Percentiles rank a stretch among this genome's conserved stretches.
Evolutionary conservation across 192 early-diverging fungal genomes (phyloP).

Genomic region (Cetraspora pellucida): DNA sequence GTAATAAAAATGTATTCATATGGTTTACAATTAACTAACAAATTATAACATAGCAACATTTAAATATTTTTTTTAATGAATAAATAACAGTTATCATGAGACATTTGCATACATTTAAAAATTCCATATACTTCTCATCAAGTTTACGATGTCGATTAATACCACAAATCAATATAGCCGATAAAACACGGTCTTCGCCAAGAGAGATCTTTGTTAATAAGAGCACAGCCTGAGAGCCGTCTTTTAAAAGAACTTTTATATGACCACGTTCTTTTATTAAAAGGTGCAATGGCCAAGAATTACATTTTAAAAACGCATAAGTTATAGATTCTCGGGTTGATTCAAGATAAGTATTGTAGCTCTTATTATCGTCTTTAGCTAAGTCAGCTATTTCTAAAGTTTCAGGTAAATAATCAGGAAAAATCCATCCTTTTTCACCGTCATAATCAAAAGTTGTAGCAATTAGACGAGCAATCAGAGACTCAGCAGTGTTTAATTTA

Average conservation of each 20-base stretch:
- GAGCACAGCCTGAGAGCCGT: slow-evolving; percentile 13
- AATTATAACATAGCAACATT: neutral
- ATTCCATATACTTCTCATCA: slow-evolving; percentile 34
- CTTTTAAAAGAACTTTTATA: neutral
- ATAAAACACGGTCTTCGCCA: neutral
- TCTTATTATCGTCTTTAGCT: neutral
- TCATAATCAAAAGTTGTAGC: slow-evolving; percentile 22
- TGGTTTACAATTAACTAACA: slow-evolving; percentile 39
- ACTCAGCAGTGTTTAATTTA: too few relatives aligned
- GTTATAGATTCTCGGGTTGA: neutral
- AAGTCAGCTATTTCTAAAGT: neutral
- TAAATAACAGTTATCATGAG: too few relatives aligned
- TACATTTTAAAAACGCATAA: neutral
- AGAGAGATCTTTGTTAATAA: neutral
- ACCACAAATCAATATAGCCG: slow-evolving; percentile 1
- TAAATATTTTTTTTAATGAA: neutral
- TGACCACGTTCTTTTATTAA: neutral
- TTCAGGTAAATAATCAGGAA: slow-evolving; percentile 17
- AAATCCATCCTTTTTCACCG: neutral
- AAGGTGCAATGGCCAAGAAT: neutral
- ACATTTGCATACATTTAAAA: slow-evolving; percentile 29
- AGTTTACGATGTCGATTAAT: neutral
- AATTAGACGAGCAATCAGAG: neutral
- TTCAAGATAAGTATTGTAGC: neutral
- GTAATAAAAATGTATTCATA: slow-evolving; percentile 38